Evolutionary conservation across 768 basidiomycete genomes (phyloP).

Genomic region (Mycena leptocephala): DNA sequence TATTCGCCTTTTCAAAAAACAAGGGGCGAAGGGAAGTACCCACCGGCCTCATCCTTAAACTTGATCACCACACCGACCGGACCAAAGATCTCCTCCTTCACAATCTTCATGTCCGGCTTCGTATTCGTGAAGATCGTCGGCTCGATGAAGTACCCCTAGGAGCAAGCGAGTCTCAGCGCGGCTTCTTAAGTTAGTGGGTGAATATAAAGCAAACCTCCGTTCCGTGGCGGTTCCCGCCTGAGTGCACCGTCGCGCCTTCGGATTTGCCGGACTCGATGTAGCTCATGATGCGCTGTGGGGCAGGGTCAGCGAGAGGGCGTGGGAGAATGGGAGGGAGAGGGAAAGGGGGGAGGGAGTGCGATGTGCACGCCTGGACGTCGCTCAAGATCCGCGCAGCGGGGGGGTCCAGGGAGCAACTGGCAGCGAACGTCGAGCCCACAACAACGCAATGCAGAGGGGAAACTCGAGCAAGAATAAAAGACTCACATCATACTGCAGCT

Average conservation of each 20-base stretch:
- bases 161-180: no score
- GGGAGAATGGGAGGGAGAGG: not conserved
- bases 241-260: conserved; percentile 77
- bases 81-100: conserved; percentile 85
- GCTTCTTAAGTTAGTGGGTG: no score
- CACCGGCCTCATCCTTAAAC: conserved; percentile 67
- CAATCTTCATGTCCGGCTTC: conserved; percentile 81
- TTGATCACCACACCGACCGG: conserved; percentile 85
- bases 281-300: conserved; percentile 74
- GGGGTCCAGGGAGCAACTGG: no score
- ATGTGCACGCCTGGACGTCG: no score
- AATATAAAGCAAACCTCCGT: no score
- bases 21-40: not conserved
- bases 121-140: conserved; percentile 86
- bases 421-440: no score
- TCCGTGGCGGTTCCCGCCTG: conserved; percentile 75
- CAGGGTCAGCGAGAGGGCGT: not conserved
- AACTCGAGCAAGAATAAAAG: no score
- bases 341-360: no score
- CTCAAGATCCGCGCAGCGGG: no score
- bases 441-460: no score
- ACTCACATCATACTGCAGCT: conserved; percentile 61
- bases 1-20: not conserved
- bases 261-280: conserved; percentile 86
- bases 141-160: conserved; percentile 79